phyloP scores from a whole-genome alignment of 73 alveolate genomes.

The Blepharisma japonicum region DNA sequence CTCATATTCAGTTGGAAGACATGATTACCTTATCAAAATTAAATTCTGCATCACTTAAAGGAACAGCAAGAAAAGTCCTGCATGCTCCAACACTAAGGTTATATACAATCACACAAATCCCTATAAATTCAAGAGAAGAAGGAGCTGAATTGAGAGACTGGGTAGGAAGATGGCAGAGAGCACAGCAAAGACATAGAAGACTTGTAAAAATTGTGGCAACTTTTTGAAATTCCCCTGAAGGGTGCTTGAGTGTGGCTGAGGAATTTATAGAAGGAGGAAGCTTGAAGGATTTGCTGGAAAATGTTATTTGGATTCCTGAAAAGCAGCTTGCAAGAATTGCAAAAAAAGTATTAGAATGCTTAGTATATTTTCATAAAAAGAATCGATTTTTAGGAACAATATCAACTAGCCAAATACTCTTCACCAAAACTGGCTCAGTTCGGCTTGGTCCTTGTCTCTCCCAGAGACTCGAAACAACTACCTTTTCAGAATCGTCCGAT shows the following conservation, averaged over 20 bases:
- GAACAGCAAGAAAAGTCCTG: slow-evolving; percentile 52
- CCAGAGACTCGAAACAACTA: no score
- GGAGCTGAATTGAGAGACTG: slow-evolving; percentile 42
- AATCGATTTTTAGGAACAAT: no score
- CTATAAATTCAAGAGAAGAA: slow-evolving; percentile 39
- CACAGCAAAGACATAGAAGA: slow-evolving; percentile 12
- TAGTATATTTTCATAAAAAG: no score
- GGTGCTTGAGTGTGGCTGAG: slow-evolving; percentile 46
- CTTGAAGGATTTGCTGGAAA: background rate
- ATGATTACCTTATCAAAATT: slow-evolving; percentile 3
- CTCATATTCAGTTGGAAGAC: background rate
- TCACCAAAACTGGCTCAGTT: no score
- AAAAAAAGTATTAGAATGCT: background rate
- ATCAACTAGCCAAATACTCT: no score
- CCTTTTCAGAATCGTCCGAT: no score
- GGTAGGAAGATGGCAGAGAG: slow-evolving; percentile 48
- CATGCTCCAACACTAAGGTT: slow-evolving; percentile 54
- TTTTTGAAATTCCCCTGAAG: slow-evolving; percentile 60
- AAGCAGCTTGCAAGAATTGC: background rate
- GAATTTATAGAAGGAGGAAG: slow-evolving; percentile 44
- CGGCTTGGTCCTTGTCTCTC: no score
- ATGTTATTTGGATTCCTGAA: background rate
- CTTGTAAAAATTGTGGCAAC: slow-evolving; percentile 37
- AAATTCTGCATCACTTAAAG: slow-evolving; percentile 32
- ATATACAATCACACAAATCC: slow-evolving; percentile 46